Evolutionary conservation across 805 yeast species (phyloP).

Genomic region (Starmerella gropengiesseri): DNA sequence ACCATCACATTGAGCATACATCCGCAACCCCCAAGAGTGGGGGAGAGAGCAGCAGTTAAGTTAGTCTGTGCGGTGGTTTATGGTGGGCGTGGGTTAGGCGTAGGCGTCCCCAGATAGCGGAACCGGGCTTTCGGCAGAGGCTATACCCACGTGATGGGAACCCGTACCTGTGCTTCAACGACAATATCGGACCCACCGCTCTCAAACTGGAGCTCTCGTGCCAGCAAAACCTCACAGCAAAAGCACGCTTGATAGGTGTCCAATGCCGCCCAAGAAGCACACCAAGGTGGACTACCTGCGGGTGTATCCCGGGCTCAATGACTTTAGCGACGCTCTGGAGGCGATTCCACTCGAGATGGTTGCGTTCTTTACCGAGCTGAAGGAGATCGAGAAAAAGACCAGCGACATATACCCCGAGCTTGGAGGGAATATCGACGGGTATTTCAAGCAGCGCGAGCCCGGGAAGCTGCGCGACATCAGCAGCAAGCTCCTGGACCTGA

Average conservation of each 20-base stretch:
- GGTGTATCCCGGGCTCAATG: constrained; percentile 74
- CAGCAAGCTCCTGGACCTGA: constrained; percentile 46
- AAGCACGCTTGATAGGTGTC: no score
- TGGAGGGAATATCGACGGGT: constrained; percentile 40
- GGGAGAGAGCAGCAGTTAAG: no score
- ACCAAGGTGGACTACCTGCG: constrained; percentile 22
- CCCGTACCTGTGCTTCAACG: background rate
- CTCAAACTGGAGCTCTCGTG: no score
- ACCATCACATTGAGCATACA: no score
- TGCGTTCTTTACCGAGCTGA: constrained; percentile 73
- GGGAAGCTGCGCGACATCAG: constrained; percentile 33
- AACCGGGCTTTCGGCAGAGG: no score
- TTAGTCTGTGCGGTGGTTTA: no score
- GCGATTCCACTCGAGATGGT: constrained; percentile 78
- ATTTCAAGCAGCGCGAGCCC: constrained; percentile 33
- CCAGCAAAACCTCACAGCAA: no score
- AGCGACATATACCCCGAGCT: constrained; percentile 61
- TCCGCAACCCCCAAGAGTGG: no score
- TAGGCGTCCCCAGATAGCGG: no score
- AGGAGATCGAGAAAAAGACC: constrained; percentile 93
- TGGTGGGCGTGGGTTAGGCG: no score
- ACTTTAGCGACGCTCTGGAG: constrained; percentile 79
- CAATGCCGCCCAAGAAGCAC: constrained; percentile 17
- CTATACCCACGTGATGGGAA: background rate
- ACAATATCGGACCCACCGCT: no score